Conservation (phyloP, 2,329 filamentous ascomycete species). For the Hymenoscyphus fructigenus region DNA sequence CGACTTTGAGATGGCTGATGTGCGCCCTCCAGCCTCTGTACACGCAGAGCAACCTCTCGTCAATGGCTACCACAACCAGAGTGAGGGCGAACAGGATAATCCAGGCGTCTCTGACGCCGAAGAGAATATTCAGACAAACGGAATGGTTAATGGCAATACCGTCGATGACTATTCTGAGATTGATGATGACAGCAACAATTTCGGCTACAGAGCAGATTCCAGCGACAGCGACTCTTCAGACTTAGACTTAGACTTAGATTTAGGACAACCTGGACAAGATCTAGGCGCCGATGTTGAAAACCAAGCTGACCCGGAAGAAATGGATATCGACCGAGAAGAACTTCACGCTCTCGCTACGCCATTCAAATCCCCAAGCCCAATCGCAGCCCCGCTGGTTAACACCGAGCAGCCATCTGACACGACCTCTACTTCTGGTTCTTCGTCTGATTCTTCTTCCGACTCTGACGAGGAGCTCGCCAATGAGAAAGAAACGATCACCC, state of each 20-base stretch:
- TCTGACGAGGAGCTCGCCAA: neutral
- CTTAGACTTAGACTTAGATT: neutral
- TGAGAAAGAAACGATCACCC: neutral
- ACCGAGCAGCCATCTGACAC: neutral
- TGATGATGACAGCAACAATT: constrained; percentile 2
- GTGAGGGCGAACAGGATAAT: neutral
- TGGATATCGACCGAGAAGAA: neutral
- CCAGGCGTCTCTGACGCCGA: neutral
- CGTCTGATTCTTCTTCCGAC: neutral
- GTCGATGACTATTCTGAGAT: neutral
- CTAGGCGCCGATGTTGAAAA: neutral
- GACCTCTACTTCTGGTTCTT: neutral
- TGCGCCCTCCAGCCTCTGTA: neutral
- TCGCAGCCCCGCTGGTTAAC: neutral
- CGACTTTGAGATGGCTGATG: neutral
- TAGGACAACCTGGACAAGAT: neutral
- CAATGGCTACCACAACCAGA: neutral
- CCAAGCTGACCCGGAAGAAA: neutral
- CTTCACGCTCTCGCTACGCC: neutral
- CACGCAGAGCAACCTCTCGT: neutral
- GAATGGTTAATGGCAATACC: neutral
- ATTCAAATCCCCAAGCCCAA: neutral
- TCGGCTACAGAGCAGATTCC: neutral
- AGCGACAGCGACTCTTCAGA: neutral
- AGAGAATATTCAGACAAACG: neutral